These are phyloP conservation scores for Suhomyces xylopsoci DNA, from an alignment of 805 yeast genomes.

Conservation along the genomic window DNA sequence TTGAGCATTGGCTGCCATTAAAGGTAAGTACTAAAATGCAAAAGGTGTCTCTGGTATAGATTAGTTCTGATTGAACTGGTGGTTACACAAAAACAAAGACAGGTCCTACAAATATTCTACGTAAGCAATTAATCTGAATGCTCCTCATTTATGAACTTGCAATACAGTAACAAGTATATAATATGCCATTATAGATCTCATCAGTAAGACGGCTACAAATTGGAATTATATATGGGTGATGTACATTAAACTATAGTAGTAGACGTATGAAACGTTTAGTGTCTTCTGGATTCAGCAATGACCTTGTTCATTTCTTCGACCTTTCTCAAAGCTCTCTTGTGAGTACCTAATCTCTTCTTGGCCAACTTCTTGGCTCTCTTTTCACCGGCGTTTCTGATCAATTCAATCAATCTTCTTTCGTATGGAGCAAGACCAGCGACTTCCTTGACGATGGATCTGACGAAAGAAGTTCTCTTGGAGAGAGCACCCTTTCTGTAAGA, in stretches of 20 bases:
- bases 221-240: conserved; percentile 7
- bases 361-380: conserved; percentile 99
- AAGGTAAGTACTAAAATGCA: neutral
- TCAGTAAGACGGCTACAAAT: neutral
- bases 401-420: conserved; percentile 99
- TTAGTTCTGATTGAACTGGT: neutral
- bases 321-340: conserved; percentile 99
- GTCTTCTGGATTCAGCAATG: conserved; percentile 97
- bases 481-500: conserved; percentile 96
- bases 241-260: conserved; percentile 12
- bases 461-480: conserved; percentile 94
- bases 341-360: conserved; percentile 99
- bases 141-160: neutral
- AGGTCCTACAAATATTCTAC: neutral
- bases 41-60: no score
- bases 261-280: conserved; percentile 42
- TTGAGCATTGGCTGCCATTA: neutral
- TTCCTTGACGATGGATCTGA: conserved; percentile 92
- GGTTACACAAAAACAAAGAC: neutral
- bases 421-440: conserved; percentile 99
- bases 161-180: neutral
- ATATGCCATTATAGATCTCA: no score
- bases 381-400: conserved; percentile 99
- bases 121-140: neutral
- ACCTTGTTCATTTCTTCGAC: conserved; percentile 96